These are phyloP conservation scores for Thalassiosira exigua DNA, from an alignment of 352 stramenopile species.

Conservation along the genomic window DNA sequence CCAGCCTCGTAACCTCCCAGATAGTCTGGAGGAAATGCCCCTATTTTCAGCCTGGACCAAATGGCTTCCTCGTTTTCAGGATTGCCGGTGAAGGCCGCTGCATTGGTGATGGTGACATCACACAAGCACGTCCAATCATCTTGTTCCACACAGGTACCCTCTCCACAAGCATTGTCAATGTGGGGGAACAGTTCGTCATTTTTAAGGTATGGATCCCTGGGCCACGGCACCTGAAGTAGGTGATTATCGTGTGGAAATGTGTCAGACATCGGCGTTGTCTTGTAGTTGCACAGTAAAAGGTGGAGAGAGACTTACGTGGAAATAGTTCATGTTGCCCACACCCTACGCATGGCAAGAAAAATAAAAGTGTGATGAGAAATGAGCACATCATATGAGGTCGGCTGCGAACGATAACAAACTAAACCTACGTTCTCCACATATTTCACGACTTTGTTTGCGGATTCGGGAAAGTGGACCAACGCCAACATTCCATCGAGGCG, in stretches of 20 bases:
- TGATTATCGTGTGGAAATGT: too few relatives aligned
- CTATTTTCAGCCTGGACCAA: constrained; percentile 29
- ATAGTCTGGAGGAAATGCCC: constrained; percentile 36
- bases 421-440: constrained; percentile 40
- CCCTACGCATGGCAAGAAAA: too few relatives aligned
- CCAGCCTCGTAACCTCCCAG: constrained; percentile 24
- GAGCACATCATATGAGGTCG: too few relatives aligned
- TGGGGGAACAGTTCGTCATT: constrained; percentile 46
- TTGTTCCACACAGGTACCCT: constrained; percentile 32
- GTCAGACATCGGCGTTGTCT: too few relatives aligned
- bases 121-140: constrained; percentile 52
- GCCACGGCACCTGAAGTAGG: constrained; percentile 36
- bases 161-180: constrained; percentile 49
- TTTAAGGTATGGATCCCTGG: constrained; percentile 27
- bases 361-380: too few relatives aligned
- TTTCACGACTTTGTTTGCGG: background rate
- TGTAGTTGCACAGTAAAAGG: too few relatives aligned
- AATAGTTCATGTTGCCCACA: constrained; percentile 55
- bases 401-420: too few relatives aligned
- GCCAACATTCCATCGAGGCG: constrained; percentile 42
- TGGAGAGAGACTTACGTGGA: constrained; percentile 24
- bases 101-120: constrained; percentile 42
- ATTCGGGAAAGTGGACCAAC: constrained; percentile 39
- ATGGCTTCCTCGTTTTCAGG: constrained; percentile 12
- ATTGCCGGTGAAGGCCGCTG: constrained; percentile 23